Evolutionary conservation across 768 basidiomycete genomes (phyloP).

Genomic region (Termitomyces sp.): DNA sequence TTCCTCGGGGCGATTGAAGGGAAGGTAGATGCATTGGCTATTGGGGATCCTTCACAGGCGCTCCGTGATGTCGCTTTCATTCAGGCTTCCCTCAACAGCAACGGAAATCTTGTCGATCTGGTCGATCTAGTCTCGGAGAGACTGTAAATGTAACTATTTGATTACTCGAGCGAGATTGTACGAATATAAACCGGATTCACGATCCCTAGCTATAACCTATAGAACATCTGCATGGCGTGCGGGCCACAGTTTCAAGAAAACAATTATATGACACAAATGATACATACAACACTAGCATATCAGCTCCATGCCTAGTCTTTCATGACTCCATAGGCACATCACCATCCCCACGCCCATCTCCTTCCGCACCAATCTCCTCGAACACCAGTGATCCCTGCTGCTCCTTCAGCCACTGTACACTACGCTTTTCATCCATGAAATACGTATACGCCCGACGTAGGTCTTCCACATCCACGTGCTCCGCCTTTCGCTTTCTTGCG

Average conservation of each 20-base stretch:
- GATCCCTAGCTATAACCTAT: neutral
- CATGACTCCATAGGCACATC: conserved; percentile 28
- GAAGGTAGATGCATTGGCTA: conserved; percentile 35
- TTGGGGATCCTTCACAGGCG: conserved; percentile 59
- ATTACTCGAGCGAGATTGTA: neutral
- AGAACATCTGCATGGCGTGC: neutral
- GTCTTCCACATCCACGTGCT: conserved; percentile 81
- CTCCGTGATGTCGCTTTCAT: conserved; percentile 76
- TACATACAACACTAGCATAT: conserved; percentile 2
- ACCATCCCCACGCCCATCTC: conserved; percentile 12
- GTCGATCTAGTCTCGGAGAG: neutral
- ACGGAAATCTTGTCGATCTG: conserved; percentile 1
- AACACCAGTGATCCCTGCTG: conserved; percentile 71
- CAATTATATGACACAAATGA: conserved; percentile 4
- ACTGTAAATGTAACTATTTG: neutral
- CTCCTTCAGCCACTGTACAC: conserved; percentile 87
- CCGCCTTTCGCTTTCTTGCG: conserved; percentile 76
- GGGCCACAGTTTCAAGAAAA: neutral
- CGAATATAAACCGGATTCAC: neutral
- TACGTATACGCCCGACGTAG: conserved; percentile 79
- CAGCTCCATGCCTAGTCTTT: neutral
- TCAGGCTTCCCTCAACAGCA: conserved; percentile 41
- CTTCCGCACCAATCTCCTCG: conserved; percentile 50
- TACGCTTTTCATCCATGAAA: conserved; percentile 91
- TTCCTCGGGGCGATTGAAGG: conserved; percentile 56